Evolutionary conservation across 805 yeast genomes (phyloP).

Genomic region (Yarrowia hollandica): DNA sequence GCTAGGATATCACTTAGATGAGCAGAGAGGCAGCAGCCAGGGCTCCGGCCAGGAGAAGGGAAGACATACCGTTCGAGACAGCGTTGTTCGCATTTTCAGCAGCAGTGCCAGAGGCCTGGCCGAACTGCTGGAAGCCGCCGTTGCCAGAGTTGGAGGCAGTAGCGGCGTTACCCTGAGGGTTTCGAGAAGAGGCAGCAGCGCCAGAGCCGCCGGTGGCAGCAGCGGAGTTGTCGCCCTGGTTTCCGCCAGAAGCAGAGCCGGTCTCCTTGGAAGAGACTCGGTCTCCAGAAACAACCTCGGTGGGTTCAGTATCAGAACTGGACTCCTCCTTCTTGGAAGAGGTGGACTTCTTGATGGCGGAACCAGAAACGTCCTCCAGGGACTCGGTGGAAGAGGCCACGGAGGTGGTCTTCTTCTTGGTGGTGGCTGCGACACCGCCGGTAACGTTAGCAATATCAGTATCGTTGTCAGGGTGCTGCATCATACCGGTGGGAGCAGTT

Average conservation of each 20-base stretch:
- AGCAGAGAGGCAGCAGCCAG: conserved; percentile 28
- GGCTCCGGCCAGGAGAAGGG: conserved; percentile 24
- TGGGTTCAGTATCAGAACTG: conserved; percentile 29
- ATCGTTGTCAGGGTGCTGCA: conserved; percentile 26
- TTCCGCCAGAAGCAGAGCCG: conserved; percentile 31
- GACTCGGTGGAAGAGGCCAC: conserved; percentile 33
- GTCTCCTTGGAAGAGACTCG: conserved; percentile 23
- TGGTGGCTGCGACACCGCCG: conserved; percentile 25
- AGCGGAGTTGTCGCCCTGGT: conserved; percentile 36
- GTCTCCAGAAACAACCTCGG: conserved; percentile 31
- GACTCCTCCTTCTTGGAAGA: conserved; percentile 29
- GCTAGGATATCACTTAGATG: conserved; percentile 7
- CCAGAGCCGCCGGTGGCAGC: conserved; percentile 20
- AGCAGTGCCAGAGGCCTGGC: conserved; percentile 31
- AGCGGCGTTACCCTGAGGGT: conserved; percentile 20
- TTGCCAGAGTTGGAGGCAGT: conserved; percentile 19
- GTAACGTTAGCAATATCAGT: conserved; percentile 25
- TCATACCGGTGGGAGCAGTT: conserved; percentile 30
- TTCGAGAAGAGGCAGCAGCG: not conserved
- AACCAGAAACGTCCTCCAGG: conserved; percentile 32
- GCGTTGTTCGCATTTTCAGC: conserved; percentile 20
- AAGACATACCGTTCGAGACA: conserved; percentile 19
- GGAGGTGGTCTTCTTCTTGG: conserved; percentile 25
- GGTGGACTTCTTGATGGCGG: conserved; percentile 22
- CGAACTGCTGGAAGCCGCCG: conserved; percentile 29